Conservation (phyloP, 305 asterid genomes). For the Solanum hybrid region DNA sequence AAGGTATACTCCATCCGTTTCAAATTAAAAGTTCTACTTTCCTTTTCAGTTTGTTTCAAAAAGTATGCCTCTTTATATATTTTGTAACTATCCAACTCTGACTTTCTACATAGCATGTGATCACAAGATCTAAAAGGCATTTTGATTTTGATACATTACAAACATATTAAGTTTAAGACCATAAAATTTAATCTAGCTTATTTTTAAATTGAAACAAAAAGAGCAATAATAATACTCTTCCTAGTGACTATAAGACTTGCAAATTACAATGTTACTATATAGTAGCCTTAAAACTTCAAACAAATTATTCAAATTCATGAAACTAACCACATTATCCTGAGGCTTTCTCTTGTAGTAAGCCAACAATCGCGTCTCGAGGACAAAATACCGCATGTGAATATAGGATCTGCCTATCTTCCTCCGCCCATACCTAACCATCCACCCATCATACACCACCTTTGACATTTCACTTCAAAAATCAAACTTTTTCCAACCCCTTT, state of each 20-base stretch:
- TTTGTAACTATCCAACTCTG: background rate
- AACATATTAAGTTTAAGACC: background rate
- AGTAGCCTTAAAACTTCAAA: background rate
- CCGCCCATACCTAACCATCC: conserved; percentile 98
- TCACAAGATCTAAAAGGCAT: background rate
- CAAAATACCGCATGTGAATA: conserved; percentile 93
- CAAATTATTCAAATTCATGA: background rate
- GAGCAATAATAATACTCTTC: background rate
- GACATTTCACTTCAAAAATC: conserved; percentile 20
- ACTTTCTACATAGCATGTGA: background rate
- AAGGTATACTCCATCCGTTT: background rate
- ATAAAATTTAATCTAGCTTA: background rate
- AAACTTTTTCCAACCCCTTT: background rate
- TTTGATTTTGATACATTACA: background rate
- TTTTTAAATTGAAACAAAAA: background rate
- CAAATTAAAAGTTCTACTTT: background rate
- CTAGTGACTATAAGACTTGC: background rate
- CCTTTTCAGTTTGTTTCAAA: background rate
- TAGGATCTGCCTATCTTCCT: conserved; percentile 88
- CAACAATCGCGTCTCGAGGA: conserved; percentile 69
- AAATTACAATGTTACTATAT: background rate
- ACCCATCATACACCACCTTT: conserved; percentile 86
- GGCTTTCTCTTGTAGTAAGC: conserved; percentile 97
- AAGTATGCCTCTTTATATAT: background rate
- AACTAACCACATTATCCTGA: conserved; percentile 70